Evolutionary conservation across 345 rosid species (phyloP), one percentile per base, ranked within the genome.

Genomic region (Eucalyptus shirleyi): DNA sequence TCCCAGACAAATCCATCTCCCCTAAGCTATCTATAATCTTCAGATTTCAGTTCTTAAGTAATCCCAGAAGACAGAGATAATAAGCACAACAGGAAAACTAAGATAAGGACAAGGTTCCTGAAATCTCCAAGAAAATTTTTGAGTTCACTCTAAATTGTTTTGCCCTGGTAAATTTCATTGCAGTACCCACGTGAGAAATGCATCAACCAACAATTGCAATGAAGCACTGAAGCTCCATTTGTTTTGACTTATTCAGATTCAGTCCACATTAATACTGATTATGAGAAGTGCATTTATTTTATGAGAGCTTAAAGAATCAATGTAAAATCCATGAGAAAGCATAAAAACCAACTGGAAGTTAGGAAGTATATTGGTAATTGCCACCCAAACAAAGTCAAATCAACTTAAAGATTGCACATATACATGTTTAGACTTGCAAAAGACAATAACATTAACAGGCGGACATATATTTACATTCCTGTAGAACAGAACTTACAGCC

Each of bases 401-500:
- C 83, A 77, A 37, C 83, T 21, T 77, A 47, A 77, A 37, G 83
- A 77, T 77, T 77, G 28, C 16, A 10, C 28, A 11, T 19, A 5
- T 37, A 77, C 9, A 0, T 37, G 26, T 77, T 77, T 77, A 77
- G 83, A 77, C 21, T 12, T 45, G 19, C 69, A 80, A 50, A 40
- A 50, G 30, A 40, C 32, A 23, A 88, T 77, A 77, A 89, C 88
- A 80, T 44, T 53, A 65, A 83, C 45, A 6, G 12, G 83, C 3
- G 28, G 9, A 77, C 47, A 37, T 67, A 28, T 85, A 80, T 89
- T 32, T 15, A 81, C 28, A 2, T 77, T 10, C 62, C 40, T 37
- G 28, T 45, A 86, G 19, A 82, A 89, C 51, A 89, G 88, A 65
- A 88, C 97, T 93, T 94, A 96, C 99, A 6, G 93, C 91, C 89